Evolutionary conservation across 192 early-diverging fungal genomes (phyloP), one percentile per base, ranked within the genome.

Genomic region (Coemansia sp.): DNA sequence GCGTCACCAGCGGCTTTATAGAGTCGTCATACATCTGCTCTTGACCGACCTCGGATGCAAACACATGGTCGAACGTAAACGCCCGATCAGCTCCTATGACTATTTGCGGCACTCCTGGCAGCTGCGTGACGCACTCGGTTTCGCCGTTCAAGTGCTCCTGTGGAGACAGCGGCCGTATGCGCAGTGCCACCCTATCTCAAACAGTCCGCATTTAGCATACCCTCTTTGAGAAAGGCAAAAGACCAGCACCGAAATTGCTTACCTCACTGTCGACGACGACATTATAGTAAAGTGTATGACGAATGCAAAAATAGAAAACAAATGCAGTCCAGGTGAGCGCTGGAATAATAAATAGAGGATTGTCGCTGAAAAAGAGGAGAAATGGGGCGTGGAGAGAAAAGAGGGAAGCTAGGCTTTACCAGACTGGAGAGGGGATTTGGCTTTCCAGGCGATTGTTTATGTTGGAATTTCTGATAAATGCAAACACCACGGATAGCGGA

Each of bases 51-150:
- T 82, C 70, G n/a, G 84, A 77, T 23, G 83, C 84, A 79, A 90
- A 93, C 20, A 89, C 86, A 58, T 88, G 77, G 66, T 93, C 91
- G 67, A 91, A 93, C 34, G 81, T 84, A 61, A 87, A 88, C 20
- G 71, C 72, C 10, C 77, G 67, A 70, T 79, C 76, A n/a, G 76
- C 76, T 12, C 76, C 76, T 52, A 79, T 72, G 23, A 79, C 76
- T 3, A 79, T 72, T 40, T 79, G 76, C n/a, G 76, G 76, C 24
- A 79, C 76, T 44, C 70, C 76, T 10, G 76, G 76, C 38, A 79
- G 67, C 63, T 79, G 76, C 24, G 76, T 79, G 25, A 79, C 76
- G 42, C 76, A 79, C 24, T 79, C 76, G 17, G 76, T 61, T 38
- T 73, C 67, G 60, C 76, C 76, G 49, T 60, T 61, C 18, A 66